A percentile compares a stretch with the other conserved stretches of the same genome.
phyloP scores from a whole-genome alignment of 73 alveolate species.

The Paramecium sonneborni region DNA sequence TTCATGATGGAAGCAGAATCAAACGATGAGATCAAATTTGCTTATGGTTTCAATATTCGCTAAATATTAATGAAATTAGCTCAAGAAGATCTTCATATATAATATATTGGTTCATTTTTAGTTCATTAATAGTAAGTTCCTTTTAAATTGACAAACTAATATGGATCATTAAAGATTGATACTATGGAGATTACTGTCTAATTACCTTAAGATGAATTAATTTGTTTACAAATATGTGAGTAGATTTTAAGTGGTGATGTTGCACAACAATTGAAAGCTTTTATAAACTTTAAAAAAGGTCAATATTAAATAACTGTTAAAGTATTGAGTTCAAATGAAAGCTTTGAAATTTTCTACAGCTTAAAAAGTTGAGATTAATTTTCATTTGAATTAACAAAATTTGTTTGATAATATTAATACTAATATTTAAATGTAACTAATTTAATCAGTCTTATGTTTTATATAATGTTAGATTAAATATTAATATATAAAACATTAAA shows the following conservation, averaged over 20 bases:
- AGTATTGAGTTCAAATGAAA: constrained; percentile 3
- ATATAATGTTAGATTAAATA: no score
- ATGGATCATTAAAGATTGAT: not conserved
- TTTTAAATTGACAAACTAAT: not conserved
- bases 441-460: no score
- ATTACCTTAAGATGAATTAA: constrained; percentile 26
- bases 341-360: constrained; percentile 28
- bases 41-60: not conserved
- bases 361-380: not conserved
- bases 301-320: not conserved
- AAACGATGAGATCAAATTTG: not conserved
- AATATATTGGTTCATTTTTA: constrained; percentile 3
- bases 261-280: not conserved
- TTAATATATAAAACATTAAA: no score
- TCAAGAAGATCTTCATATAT: not conserved
- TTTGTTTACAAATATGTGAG: not conserved
- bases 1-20: constrained; percentile 23
- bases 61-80: not conserved
- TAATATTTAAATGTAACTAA: no score
- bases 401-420: not conserved
- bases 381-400: not conserved
- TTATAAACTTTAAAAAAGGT: not conserved
- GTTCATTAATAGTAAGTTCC: not conserved
- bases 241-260: constrained; percentile 14
- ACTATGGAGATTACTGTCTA: not conserved